Evolutionary conservation across 768 basidiomycete genomes (phyloP), one percentile per base, ranked within the genome.

Genomic region (Hysterangium stoloniferum): DNA sequence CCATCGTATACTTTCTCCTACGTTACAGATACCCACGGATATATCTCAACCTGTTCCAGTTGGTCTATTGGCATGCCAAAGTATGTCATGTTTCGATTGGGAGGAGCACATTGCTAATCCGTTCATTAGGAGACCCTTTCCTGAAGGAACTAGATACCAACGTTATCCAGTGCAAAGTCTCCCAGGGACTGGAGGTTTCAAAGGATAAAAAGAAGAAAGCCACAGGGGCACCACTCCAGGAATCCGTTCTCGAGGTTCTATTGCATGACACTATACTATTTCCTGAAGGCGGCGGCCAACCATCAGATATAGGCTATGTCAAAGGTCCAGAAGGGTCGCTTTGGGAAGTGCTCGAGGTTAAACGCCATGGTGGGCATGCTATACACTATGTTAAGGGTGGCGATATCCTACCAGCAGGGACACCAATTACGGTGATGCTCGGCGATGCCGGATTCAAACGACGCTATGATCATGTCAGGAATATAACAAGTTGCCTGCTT

Each of bases 261-360:
- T 66, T 88, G 38, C 80, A 84, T 45, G 88, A 90, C 60, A 88
- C 86, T 0, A 73, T 85, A 11, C 75, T 88, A 41, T 90, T 89
- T 61, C 87, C 88, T 0, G 86, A 89, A 64, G 87, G 86, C 7
- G 80, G 87, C 9, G 89, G 89, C 0, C 88, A 91, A 56, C 84
- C 85, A 1, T 80, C 80, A 0, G 89, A 91, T 59, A 78, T 78
- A 22, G 87, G 87, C 70, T 11, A 67, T 88, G 27, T 64, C 65
- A 22, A 70, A 66, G 2, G 68, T 17, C 55, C 60, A 3, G 71
- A 78, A 57, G 72, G 72, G n/a, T 64, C 56, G 1, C 47, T 62
- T 9, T 82, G 80, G 77, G 66, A 74, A 12, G 82, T 91, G 15
- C 61, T 79, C 0, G 79, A 85, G 57, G 78, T 78, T 19, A 78